phyloP scores from a whole-genome alignment of 1,284 basidiomycete species.

The Boletus mariae region DNA sequence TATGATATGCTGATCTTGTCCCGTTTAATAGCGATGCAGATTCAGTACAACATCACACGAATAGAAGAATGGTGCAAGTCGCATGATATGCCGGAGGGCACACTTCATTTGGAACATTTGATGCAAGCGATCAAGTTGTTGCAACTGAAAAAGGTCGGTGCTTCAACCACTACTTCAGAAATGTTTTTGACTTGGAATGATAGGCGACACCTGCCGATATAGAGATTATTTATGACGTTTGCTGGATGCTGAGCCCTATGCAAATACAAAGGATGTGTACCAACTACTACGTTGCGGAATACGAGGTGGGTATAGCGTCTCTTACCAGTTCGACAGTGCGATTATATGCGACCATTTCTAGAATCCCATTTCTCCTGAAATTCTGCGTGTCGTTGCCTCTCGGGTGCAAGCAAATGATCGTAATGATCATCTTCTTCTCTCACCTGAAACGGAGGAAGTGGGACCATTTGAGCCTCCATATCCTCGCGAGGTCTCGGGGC shows the following conservation, averaged over 20 bases:
- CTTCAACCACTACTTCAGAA: not conserved
- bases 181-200: conserved; percentile 11
- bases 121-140: conserved; percentile 99
- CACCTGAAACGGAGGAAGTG: conserved; percentile 94
- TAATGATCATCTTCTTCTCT: conserved; percentile 90
- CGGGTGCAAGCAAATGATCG: conserved; percentile 92
- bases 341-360: conserved; percentile 32
- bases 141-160: conserved; percentile 91
- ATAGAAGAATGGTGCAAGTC: conserved; percentile 99
- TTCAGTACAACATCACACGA: conserved; percentile 97
- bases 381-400: conserved; percentile 92
- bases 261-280: conserved; percentile 99
- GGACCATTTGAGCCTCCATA: conserved; percentile 87
- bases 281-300: conserved; percentile 98
- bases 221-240: conserved; percentile 98
- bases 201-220: conserved; percentile 91
- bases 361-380: conserved; percentile 96
- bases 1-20: not conserved
- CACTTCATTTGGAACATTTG: conserved; percentile 95
- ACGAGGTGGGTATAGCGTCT: conserved; percentile 62
- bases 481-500: conserved; percentile 81
- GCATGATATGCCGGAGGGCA: conserved; percentile 98
- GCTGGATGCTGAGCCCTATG: conserved; percentile 99
- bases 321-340: not conserved
- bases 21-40: conserved; percentile 83